phyloP scores from a whole-genome alignment of 306 rosid genomes.

The Cicer cuneatum region DNA sequence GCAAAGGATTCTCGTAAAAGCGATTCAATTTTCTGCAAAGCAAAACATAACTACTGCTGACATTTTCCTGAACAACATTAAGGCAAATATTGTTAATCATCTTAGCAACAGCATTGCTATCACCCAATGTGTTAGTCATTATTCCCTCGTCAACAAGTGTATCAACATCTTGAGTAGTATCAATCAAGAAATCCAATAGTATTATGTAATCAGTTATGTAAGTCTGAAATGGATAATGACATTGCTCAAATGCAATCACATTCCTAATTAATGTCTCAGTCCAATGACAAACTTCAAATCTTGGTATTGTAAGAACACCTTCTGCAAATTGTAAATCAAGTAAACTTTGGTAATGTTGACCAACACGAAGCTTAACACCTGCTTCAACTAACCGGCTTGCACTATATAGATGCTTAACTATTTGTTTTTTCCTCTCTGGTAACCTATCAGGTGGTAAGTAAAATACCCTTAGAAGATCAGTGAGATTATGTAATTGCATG shows the following conservation, averaged over 20 bases:
- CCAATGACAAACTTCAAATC: conserved; percentile 40
- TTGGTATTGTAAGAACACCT: conserved; percentile 35
- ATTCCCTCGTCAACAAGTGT: conserved; percentile 44
- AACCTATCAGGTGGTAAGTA: conserved; percentile 41
- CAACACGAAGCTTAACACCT: conserved; percentile 37
- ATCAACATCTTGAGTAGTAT: conserved; percentile 42
- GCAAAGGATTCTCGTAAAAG: conserved; percentile 18
- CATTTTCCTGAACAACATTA: conserved; percentile 42
- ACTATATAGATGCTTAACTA: conserved; percentile 23
- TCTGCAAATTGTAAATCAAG: conserved; percentile 36
- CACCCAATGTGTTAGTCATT: conserved; percentile 39
- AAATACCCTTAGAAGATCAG: conserved; percentile 46
- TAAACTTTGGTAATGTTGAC: conserved; percentile 17
- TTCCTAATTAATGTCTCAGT: conserved; percentile 41
- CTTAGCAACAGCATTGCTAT: conserved; percentile 31
- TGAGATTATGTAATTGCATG: conserved; percentile 47
- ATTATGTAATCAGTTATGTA: conserved; percentile 35
- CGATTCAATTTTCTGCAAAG: conserved; percentile 26
- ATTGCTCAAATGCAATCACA: conserved; percentile 47
- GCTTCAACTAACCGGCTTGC: conserved; percentile 34
- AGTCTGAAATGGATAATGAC: conserved; percentile 40
- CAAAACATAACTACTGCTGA: conserved; percentile 3
- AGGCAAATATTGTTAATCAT: conserved; percentile 39
- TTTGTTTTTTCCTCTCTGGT: not conserved
- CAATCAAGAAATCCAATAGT: conserved; percentile 42